Conservation (phyloP, 176 grass and related monocot genomes). For the Eleusine coracana region DNA sequence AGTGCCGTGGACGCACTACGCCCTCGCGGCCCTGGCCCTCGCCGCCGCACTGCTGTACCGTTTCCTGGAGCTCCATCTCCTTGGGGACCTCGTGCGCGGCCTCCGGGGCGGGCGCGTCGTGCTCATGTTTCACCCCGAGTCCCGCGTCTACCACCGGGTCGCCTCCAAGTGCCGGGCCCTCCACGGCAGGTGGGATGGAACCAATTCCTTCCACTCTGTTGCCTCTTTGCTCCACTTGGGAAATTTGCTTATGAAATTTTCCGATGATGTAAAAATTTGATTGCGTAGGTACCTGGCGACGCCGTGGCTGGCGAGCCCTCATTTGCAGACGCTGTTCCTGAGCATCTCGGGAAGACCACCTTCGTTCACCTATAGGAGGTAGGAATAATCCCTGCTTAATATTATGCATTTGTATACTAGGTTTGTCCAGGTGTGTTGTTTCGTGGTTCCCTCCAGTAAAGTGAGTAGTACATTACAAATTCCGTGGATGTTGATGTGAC, state of each 20-base stretch:
- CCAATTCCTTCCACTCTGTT: background rate
- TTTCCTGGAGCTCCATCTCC: slow-evolving; percentile 83
- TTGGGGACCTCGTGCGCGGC: slow-evolving; percentile 62
- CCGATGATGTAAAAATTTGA: background rate
- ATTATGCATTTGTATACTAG: background rate
- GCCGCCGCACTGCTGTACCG: slow-evolving; percentile 58
- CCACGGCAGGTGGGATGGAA: slow-evolving; percentile 68
- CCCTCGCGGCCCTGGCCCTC: slow-evolving; percentile 48
- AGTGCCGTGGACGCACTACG: slow-evolving; percentile 59
- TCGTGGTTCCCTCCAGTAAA: background rate
- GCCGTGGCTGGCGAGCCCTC: slow-evolving; percentile 94
- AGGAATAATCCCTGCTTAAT: slow-evolving; percentile 4
- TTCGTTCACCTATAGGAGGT: slow-evolving; percentile 75
- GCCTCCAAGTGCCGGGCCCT: slow-evolving; percentile 74
- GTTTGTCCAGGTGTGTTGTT: background rate
- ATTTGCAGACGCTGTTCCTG: slow-evolving; percentile 88
- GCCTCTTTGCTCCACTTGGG: background rate
- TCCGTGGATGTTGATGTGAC: background rate
- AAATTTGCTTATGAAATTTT: background rate
- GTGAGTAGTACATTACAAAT: background rate
- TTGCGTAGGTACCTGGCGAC: slow-evolving; percentile 75
- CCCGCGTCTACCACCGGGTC: slow-evolving; percentile 74
- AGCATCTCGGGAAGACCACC: slow-evolving; percentile 70
- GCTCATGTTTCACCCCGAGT: slow-evolving; percentile 78
- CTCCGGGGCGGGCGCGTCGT: slow-evolving; percentile 66